Base-by-base conservation (phyloP, 768 basidiomycete genomes). In the Tylopilus sp. region DNA sequence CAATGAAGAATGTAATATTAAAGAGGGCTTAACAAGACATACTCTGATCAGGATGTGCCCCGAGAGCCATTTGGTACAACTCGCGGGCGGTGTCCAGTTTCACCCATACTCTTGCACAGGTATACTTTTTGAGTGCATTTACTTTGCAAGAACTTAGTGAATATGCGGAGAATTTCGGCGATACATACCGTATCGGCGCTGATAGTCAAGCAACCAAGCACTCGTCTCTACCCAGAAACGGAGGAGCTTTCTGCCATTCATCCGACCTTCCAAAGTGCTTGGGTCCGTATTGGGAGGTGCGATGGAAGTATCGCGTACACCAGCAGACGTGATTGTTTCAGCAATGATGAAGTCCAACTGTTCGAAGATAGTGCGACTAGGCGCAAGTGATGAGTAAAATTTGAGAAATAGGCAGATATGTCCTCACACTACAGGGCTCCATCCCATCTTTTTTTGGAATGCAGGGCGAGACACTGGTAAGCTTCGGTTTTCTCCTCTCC, bases 31-130 rank as follows among this genome's bases (percentile, higher is more conserved):
- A 39, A 50, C 2, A 22, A 22, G 30, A 57, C 82, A 57, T 59
- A 90, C 89, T 83, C 66, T 91, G 89, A 52, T 84, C 82, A 25
- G 82, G 80, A 68, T 90, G 87, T 6, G 88, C 85, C 17, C 89
- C 89, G 44, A 91, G 79, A 0, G 77, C 85, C 40, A 65, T 74
- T 64, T 88, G 87, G 66, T 84, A 85, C 76, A 83, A 80, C 58
- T 89, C 87, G 33, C 86, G 73, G 6, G 75, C 83, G 56, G 73
- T 76, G 28, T 85, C 79, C 31, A 81, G 69, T 51, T 77, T 78
- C 15, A 85, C 76, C 67, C 75, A 76, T 3, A 76, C 54, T 48
- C 65, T 73, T 44, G 73, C 70, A 21, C 69, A 66, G 31, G 59
- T 73, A 52, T 71, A 57, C 11, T 78, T 73, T 51, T 77, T 78